Evolutionary conservation across 768 basidiomycete species (phyloP), one percentile per base, ranked within the genome.

Genomic region (Dentipellis sp.): DNA sequence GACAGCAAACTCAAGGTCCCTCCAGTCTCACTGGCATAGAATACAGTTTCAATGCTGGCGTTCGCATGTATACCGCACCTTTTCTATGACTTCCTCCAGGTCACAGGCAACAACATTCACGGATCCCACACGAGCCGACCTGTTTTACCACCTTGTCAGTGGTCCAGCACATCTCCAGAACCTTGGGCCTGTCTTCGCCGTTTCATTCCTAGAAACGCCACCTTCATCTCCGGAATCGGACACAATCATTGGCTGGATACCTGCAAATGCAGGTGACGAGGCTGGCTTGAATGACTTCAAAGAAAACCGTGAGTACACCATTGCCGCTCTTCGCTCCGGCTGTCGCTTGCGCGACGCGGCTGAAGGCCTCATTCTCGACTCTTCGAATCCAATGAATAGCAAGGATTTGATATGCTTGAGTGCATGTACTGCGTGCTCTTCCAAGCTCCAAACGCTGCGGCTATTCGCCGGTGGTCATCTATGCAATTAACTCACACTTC

Each of bases 211-310:
- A 3, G 35, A 50, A 14, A 21, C 53, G 17, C 52, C 61, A 14
- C 61, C 61, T 1, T 54, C 59, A 4, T 49, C 23, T 23, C 22
- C 61, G 35, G 19, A 51, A 42, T 62, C 61, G 37, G 39, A 52
- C 38, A 62, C 56, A 1, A 40, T 62, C 4, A 52, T 62, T 1
- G 61, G 61, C 38, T 62, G 61, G 61, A 56, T 62, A 2, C 61
- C 61, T 5, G 61, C 61, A 0, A 56, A 62, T 52, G 56, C 59
- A 16, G 50, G 51, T 2, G 67, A 69, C 34, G 76, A 78, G 19
- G 79, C 79, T 1, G 81, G 81, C 4, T 66, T 90, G 59, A 80
- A 83, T 54, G 88, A 90, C 65, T 91, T 91, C 61, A 68, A 71
- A 53, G 82, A 82, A 62, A 92, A 91, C 64, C 62, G 90, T 91